Evolutionary conservation across 2,329 filamentous ascomycete species (phyloP), one percentile per base, ranked within the genome.

Genomic region (Beauveria medogensis): DNA sequence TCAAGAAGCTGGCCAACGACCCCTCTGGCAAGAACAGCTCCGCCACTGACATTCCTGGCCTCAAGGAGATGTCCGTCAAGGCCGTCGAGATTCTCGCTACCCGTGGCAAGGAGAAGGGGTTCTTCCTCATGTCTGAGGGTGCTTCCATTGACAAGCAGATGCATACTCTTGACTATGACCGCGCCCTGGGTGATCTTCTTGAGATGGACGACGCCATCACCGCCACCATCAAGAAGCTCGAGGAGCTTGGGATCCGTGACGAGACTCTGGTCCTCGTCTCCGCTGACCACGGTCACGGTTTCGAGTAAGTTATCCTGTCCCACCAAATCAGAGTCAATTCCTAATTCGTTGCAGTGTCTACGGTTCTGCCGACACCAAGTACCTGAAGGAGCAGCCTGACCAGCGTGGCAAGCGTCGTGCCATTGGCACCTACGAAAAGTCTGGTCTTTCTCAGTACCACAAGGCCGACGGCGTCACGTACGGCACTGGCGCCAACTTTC

Each of bases 61-160:
- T 94, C 55, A 93, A 91, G 75, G 89, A 94, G 50, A 95, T 95
- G 91, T 92, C 91, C 0, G 78, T 92, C 67, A 95, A 95, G 78
- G 90, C 90, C 26, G 82, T 94, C 55, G 89, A 93, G 62, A 85
- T 93, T 58, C 82, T 94, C n/a, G 76, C 88, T 72, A 79, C 79
- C 44, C 81, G 84, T 62, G 84, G 86, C 30, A 81, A 82, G 40
- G 81, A 88, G 62, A 82, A 89, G 63, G 91, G 91, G 6, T 95
- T 89, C 82, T 91, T 94, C 80, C 80, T 95, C 69, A 94, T 95
- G 90, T 86, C 86, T 14, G 91, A 95, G 73, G 91, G 88, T 28
- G 91, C 91, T 18, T 90, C 86, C 2, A 89, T 95, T 67, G 91
- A 94, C 76, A 95, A 95, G 80, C 88, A 91, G 80, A 94, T 95